phyloP scores from a whole-genome alignment of 805 yeast species.

The Saccharomycopsis sp. region DNA sequence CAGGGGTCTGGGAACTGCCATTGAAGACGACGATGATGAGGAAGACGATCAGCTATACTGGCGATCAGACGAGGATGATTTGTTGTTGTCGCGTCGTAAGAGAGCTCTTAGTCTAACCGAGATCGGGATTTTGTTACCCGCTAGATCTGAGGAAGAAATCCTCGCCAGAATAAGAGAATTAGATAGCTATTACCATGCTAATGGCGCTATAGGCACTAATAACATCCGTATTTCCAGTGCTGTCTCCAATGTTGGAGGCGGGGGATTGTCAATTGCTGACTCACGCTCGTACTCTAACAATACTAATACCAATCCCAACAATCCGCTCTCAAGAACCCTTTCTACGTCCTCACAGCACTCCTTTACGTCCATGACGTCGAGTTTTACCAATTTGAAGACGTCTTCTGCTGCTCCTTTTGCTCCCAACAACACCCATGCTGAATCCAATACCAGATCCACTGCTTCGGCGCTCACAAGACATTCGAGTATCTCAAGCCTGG shows the following conservation, averaged over 20 bases:
- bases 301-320: neutral
- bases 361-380: conserved; percentile 14
- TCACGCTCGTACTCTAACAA: neutral
- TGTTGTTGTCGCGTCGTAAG: conserved; percentile 46
- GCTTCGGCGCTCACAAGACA: neutral
- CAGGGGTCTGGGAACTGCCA: conserved; percentile 6
- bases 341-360: conserved; percentile 16
- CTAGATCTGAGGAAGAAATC: conserved; percentile 70
- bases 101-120: conserved; percentile 66
- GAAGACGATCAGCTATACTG: conserved; percentile 26
- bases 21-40: neutral
- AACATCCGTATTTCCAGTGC: conserved; percentile 1
- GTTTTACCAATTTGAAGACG: conserved; percentile 7
- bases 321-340: conserved; percentile 17
- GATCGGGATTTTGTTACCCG: conserved; percentile 63
- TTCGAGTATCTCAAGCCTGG: conserved; percentile 1
- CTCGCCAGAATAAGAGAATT: conserved; percentile 50
- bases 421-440: neutral
- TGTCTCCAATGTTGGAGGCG: conserved; percentile 3
- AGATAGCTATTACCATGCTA: conserved; percentile 23
- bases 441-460: neutral
- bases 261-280: neutral
- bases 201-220: neutral
- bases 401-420: too few species aligned
- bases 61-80: conserved; percentile 66